These are phyloP conservation scores for Rickenella mellea DNA, from an alignment of 768 basidiomycete species.

Conservation along the genomic window DNA sequence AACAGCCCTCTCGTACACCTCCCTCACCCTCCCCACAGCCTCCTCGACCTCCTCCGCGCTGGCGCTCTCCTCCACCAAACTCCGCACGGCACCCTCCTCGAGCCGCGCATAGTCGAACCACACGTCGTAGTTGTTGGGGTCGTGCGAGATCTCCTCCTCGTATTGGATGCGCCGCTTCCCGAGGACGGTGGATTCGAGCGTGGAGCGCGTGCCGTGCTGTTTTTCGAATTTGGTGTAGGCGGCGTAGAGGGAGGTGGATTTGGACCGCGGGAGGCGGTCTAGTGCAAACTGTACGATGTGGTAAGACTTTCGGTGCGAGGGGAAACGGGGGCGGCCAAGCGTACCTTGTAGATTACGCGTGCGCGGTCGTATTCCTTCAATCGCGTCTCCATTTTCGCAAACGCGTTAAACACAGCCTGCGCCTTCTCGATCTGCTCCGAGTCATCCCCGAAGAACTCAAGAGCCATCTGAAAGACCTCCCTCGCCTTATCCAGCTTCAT, in stretches of 20 bases:
- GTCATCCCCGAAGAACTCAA: constrained; percentile 86
- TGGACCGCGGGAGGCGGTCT: constrained; percentile 83
- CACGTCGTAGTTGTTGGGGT: constrained; percentile 90
- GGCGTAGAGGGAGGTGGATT: constrained; percentile 80
- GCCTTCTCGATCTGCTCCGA: constrained; percentile 83
- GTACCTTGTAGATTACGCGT: constrained; percentile 91
- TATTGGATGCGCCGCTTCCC: constrained; percentile 98
- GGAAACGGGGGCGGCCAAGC: constrained; percentile 7
- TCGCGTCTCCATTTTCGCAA: constrained; percentile 96
- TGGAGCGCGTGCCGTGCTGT: constrained; percentile 83
- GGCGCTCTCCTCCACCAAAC: constrained; percentile 66
- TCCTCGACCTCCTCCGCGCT: constrained; percentile 61
- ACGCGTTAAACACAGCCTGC: constrained; percentile 86
- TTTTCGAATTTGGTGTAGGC: constrained; percentile 98
- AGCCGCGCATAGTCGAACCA: constrained; percentile 97
- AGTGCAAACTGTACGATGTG: constrained; percentile 70
- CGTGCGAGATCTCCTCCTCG: constrained; percentile 88
- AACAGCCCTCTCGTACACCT: constrained; percentile 93
- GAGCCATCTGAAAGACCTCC: constrained; percentile 83
- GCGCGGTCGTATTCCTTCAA: constrained; percentile 96
- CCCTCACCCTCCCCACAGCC: constrained; percentile 62
- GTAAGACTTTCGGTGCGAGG: neutral
- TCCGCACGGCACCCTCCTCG: constrained; percentile 80
- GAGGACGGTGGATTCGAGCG: constrained; percentile 87
- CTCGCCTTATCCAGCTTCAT: constrained; percentile 59